A percentile compares a stretch with the other conserved stretches of the same genome.
Evolutionary conservation across 2,329 filamentous ascomycete species (phyloP).

Genomic region (Hypocrella siamensis): DNA sequence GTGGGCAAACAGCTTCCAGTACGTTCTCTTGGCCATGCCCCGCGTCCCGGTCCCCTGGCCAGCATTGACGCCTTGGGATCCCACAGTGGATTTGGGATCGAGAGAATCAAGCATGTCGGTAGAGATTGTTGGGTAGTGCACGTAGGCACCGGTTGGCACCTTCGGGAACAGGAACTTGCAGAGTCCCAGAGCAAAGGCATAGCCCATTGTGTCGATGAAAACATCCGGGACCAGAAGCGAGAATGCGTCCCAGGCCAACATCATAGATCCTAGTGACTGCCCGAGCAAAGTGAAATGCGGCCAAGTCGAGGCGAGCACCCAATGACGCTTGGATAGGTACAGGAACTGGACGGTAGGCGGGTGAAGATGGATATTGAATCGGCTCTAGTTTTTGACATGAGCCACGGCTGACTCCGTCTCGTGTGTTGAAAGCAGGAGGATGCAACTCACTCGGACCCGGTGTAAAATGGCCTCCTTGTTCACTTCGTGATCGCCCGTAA

Average conservation of each 20-base stretch:
- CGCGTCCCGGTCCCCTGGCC: slow-evolving; percentile 60
- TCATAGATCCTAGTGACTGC: slow-evolving; percentile 78
- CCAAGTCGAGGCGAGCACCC: slow-evolving; percentile 76
- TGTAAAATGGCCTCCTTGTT: slow-evolving; percentile 65
- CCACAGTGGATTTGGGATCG: slow-evolving; percentile 42
- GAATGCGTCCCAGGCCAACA: slow-evolving; percentile 86
- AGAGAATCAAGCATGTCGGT: slow-evolving; percentile 91
- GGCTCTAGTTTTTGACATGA: slow-evolving; percentile 34
- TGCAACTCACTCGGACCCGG: slow-evolving; percentile 51
- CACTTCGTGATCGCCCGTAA: slow-evolving; percentile 87
- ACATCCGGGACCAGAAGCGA: slow-evolving; percentile 83
- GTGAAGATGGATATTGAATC: slow-evolving; percentile 87
- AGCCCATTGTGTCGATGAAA: slow-evolving; percentile 97
- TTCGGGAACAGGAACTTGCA: slow-evolving; percentile 66
- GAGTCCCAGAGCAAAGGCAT: slow-evolving; percentile 76
- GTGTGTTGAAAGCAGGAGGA: not conserved
- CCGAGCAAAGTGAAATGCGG: slow-evolving; percentile 84
- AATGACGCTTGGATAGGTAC: slow-evolving; percentile 76
- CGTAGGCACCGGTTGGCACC: slow-evolving; percentile 80
- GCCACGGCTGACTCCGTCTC: not conserved
- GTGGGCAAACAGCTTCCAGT: slow-evolving; percentile 75
- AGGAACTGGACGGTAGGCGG: slow-evolving; percentile 72
- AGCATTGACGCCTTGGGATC: slow-evolving; percentile 62
- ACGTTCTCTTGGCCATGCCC: slow-evolving; percentile 58
- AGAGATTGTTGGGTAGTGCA: slow-evolving; percentile 96